Evolutionary conservation across 2,329 filamentous ascomycete genomes (phyloP).

Genomic region (Mycosphaerelloides madeirae): DNA sequence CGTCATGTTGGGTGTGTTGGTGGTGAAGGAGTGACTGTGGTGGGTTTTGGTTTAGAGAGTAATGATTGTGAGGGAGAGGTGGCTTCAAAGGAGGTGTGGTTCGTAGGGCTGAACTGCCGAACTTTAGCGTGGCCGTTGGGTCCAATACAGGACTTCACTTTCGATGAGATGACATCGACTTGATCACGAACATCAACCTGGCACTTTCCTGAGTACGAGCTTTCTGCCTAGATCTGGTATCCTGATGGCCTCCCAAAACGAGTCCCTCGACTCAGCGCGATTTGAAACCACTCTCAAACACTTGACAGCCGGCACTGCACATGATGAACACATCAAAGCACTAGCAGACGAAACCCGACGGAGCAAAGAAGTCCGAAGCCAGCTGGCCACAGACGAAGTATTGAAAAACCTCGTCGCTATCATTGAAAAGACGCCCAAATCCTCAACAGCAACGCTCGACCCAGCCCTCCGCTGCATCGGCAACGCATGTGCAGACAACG

Average conservation of each 20-base stretch:
- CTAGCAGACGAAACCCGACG: conserved; percentile 22
- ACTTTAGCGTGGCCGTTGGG: too few species aligned
- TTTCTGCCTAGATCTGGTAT: too few species aligned
- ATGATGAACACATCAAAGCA: conserved; percentile 7
- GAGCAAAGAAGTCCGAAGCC: conserved; percentile 8
- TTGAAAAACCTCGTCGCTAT: conserved; percentile 14
- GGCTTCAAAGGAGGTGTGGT: background rate
- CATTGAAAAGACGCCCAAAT: conserved; percentile 8
- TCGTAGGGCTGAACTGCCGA: too few species aligned
- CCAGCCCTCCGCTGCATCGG: conserved; percentile 29
- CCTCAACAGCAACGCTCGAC: conserved; percentile 7
- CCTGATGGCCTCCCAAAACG: too few species aligned
- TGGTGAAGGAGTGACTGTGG: conserved; percentile 13
- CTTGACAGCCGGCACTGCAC: background rate
- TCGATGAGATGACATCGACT: too few species aligned
- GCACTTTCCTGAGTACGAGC: too few species aligned
- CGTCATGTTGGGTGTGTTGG: conserved; percentile 59
- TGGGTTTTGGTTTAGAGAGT: background rate
- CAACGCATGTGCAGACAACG: conserved; percentile 32
- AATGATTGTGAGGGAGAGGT: background rate
- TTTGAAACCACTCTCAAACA: background rate
- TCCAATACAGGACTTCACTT: too few species aligned
- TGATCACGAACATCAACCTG: too few species aligned
- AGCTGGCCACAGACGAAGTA: conserved; percentile 11
- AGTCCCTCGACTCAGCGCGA: too few species aligned